Evolutionary conservation across 2,329 filamentous ascomycete species (phyloP).

Genomic region (Alternaria metachromatica): DNA sequence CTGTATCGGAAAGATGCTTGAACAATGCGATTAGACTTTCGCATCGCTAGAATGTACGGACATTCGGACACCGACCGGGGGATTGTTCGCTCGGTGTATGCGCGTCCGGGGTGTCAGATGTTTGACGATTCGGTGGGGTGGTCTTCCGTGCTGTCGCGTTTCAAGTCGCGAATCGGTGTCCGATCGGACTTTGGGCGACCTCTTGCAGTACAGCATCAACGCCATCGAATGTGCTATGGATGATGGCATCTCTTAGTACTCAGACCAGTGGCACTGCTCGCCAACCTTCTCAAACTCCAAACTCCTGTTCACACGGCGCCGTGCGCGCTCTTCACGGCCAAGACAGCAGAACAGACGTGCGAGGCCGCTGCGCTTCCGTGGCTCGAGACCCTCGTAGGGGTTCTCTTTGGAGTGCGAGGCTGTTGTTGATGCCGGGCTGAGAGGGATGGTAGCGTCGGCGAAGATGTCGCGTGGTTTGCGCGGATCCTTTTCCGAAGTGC

Average conservation of each 20-base stretch:
- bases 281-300: constrained; percentile 43
- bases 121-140: constrained; percentile 5
- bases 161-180: background rate
- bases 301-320: constrained; percentile 24
- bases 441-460: constrained; percentile 44
- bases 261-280: constrained; percentile 40
- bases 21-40: background rate
- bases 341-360: constrained; percentile 45
- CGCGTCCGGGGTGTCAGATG: background rate
- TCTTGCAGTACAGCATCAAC: background rate
- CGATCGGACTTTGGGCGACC: background rate
- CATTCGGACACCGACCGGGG: background rate
- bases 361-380: constrained; percentile 38
- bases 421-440: constrained; percentile 34
- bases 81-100: background rate
- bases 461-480: constrained; percentile 35
- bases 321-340: constrained; percentile 39
- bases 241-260: constrained; percentile 22
- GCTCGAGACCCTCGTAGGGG: constrained; percentile 34
- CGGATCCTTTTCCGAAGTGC: constrained; percentile 20
- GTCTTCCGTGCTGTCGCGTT: background rate
- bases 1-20: background rate
- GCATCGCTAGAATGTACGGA: background rate
- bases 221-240: background rate
- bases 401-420: constrained; percentile 18